A percentile compares a stretch with the other conserved stretches of the same genome.
Evolutionary conservation across 1,284 basidiomycete species (phyloP).

Genomic region (Boletellus deceptivus): DNA sequence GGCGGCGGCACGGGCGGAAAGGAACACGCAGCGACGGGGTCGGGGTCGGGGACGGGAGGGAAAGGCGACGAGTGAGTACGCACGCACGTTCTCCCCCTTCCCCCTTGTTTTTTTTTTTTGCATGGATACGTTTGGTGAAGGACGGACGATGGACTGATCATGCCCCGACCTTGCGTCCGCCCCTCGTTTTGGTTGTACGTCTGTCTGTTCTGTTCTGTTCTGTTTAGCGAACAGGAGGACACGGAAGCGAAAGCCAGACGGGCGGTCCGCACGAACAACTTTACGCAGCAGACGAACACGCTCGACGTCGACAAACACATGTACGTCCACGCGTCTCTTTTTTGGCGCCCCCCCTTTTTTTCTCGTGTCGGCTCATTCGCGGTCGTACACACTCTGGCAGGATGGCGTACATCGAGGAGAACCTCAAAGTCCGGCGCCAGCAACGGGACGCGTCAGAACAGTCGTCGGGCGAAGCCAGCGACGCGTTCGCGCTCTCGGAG

Average conservation of each 20-base stretch:
- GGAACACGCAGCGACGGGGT: too few species aligned
- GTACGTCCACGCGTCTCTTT: constrained; percentile 44
- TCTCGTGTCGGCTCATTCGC: too few species aligned
- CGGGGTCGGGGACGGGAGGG: too few species aligned
- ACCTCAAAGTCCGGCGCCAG: constrained; percentile 77
- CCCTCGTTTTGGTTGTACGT: too few species aligned
- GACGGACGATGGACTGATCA: too few species aligned
- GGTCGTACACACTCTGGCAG: constrained; percentile 40
- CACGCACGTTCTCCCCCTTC: constrained; percentile 49
- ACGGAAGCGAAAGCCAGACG: constrained; percentile 69
- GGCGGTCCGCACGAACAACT: constrained; percentile 85
- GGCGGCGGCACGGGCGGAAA: constrained; percentile 43
- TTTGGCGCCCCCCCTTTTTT: too few species aligned
- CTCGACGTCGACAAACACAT: constrained; percentile 98
- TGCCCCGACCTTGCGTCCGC: too few species aligned
- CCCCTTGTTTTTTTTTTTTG: too few species aligned
- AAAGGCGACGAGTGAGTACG: constrained; percentile 37
- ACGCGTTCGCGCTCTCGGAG: constrained; percentile 81
- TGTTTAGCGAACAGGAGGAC: constrained; percentile 58
- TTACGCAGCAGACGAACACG: constrained; percentile 94
- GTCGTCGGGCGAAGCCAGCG: constrained; percentile 54
- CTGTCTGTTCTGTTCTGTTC: too few species aligned
- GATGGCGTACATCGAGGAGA: constrained; percentile 98
- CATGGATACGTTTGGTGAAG: too few species aligned
- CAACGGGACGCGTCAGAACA: constrained; percentile 47